Evolutionary conservation across 768 basidiomycete genomes (phyloP).

Genomic region (Cystofilobasidium capitatum): DNA sequence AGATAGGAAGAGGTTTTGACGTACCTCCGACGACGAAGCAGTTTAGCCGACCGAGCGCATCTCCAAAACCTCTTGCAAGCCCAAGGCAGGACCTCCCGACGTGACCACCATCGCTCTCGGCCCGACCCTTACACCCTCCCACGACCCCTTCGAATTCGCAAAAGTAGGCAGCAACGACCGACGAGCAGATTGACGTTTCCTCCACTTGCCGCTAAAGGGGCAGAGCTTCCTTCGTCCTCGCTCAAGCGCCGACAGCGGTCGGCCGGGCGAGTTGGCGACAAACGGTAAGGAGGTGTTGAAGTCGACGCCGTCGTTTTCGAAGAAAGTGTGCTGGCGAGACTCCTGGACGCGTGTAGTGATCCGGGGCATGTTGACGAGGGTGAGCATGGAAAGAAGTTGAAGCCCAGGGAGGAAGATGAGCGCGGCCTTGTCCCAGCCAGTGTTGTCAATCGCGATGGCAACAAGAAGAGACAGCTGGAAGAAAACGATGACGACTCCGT

Average conservation of each 20-base stretch:
- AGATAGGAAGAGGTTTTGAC: too few relatives aligned
- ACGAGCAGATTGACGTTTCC: too few relatives aligned
- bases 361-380: neutral
- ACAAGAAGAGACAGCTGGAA: neutral
- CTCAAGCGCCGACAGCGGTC: neutral
- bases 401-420: neutral
- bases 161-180: too few relatives aligned
- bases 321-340: neutral
- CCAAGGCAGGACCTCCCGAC: too few relatives aligned
- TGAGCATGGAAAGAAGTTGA: neutral
- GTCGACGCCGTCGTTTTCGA: too few relatives aligned
- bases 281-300: neutral
- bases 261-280: neutral
- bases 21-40: too few relatives aligned
- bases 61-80: too few relatives aligned
- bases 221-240: neutral
- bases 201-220: neutral
- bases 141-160: too few relatives aligned
- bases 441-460: neutral
- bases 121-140: too few relatives aligned
- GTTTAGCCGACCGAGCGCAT: too few relatives aligned
- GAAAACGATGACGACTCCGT: neutral
- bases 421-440: neutral
- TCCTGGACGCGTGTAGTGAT: neutral
- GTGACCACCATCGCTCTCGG: too few relatives aligned